Percentiles rank a stretch among this genome's conserved stretches.
phyloP scores from a whole-genome alignment of 257 asterid species.

The Schizonepeta tenuifolia region DNA sequence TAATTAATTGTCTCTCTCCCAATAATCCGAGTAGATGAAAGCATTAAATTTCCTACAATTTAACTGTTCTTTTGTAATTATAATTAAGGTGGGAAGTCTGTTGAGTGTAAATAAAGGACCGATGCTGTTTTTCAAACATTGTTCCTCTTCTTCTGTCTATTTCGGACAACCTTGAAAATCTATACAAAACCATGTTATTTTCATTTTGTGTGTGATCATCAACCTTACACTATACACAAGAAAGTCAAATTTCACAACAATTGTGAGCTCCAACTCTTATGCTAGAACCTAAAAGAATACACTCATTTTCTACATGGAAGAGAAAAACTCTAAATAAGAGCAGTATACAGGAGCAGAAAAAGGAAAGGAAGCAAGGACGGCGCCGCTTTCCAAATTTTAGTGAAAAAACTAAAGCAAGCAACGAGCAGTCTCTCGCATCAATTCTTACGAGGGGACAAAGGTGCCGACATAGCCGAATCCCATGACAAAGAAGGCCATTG shows the following conservation, averaged over 20 bases:
- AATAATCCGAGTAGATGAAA: slow-evolving; percentile 37
- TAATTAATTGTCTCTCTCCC: slow-evolving; percentile 33
- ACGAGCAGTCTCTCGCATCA: neutral
- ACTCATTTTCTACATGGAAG: slow-evolving; percentile 48
- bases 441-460: slow-evolving; percentile 53
- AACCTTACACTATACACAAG: slow-evolving; percentile 36
- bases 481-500: slow-evolving; percentile 67
- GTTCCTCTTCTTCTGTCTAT: slow-evolving; percentile 31
- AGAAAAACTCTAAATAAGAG: neutral
- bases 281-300: slow-evolving; percentile 50
- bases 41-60: slow-evolving; percentile 29
- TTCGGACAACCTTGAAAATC: slow-evolving; percentile 12
- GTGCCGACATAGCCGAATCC: slow-evolving; percentile 90
- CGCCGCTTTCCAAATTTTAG: neutral
- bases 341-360: slow-evolving; percentile 32
- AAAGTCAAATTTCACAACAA: slow-evolving; percentile 39
- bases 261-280: no score
- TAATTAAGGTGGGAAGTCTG: neutral
- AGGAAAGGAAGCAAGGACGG: slow-evolving; percentile 24
- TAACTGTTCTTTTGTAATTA: neutral
- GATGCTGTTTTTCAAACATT: slow-evolving; percentile 18
- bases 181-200: slow-evolving; percentile 9
- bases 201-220: slow-evolving; percentile 11
- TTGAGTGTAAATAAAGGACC: slow-evolving; percentile 11
- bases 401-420: slow-evolving; percentile 11